Conservation (phyloP, 1,284 basidiomycete species). For the Tylopilus orsonianus region DNA sequence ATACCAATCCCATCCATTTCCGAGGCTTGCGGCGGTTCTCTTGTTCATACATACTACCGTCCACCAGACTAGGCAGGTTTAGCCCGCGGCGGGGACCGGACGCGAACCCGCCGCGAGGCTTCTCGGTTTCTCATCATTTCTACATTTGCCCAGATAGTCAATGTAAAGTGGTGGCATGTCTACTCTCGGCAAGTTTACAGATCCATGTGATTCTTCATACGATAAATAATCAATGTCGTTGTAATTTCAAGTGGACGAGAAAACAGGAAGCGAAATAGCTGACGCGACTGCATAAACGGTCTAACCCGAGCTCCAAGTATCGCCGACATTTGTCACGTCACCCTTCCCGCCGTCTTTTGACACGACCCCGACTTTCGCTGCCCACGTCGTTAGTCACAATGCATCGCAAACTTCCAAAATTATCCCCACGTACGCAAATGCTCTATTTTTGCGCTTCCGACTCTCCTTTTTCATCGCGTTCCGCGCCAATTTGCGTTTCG, state of each 20-base stretch:
- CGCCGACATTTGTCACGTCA: slow-evolving; percentile 7
- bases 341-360: slow-evolving; percentile 39
- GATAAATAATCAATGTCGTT: too few species aligned
- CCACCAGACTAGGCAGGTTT: neutral
- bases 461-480: slow-evolving; percentile 78
- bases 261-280: too few species aligned
- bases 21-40: neutral
- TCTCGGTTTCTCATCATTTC: too few species aligned
- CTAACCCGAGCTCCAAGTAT: too few species aligned
- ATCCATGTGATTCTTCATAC: too few species aligned
- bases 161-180: too few species aligned
- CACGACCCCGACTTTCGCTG: slow-evolving; percentile 41
- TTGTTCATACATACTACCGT: neutral
- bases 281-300: neutral
- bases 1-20: slow-evolving; percentile 12
- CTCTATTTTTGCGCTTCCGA: slow-evolving; percentile 71
- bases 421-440: slow-evolving; percentile 58
- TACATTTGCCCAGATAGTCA: too few species aligned
- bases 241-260: too few species aligned
- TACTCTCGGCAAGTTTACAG: too few species aligned
- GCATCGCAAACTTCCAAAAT: too few species aligned
- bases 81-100: slow-evolving; percentile 3
- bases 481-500: slow-evolving; percentile 68
- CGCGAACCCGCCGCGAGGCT: neutral
- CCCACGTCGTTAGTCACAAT: neutral